These are phyloP conservation scores for Stagonosporopsis cucurbitacearum DNA, from an alignment of 2,329 filamentous ascomycete species.

Conservation along the genomic window DNA sequence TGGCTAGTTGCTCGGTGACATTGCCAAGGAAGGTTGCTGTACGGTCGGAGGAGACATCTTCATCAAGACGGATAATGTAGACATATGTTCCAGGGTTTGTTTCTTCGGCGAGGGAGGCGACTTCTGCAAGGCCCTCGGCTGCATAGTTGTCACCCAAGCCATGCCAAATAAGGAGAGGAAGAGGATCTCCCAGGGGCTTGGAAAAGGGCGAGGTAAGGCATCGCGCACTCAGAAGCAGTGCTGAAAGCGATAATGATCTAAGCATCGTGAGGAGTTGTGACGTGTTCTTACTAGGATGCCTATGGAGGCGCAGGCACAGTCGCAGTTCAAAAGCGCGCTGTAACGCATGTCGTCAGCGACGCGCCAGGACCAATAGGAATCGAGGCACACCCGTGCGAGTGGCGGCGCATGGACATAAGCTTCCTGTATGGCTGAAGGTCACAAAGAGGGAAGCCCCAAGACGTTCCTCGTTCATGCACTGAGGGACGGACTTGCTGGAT, in stretches of 20 bases:
- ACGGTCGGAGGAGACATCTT: conserved; percentile 72
- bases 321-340: conserved; percentile 12
- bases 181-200: conserved; percentile 46
- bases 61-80: conserved; percentile 76
- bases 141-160: conserved; percentile 79
- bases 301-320: conserved; percentile 18
- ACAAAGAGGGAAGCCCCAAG: not conserved
- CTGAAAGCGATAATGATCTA: conserved; percentile 29
- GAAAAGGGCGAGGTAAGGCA: conserved; percentile 18
- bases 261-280: conserved; percentile 27
- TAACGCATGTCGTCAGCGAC: conserved; percentile 31
- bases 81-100: conserved; percentile 84
- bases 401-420: not conserved
- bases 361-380: conserved; percentile 7
- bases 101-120: conserved; percentile 74
- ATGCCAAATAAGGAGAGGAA: conserved; percentile 96
- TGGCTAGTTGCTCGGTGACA: conserved; percentile 75
- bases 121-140: conserved; percentile 73
- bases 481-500: not conserved
- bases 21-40: conserved; percentile 91
- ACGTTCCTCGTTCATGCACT: not conserved
- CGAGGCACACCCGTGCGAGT: conserved; percentile 3
- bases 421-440: not conserved
- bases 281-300: conserved; percentile 9
- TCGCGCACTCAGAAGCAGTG: conserved; percentile 18